Evolutionary conservation across 495 filamentous ascomycete genomes (phyloP), one percentile per base, ranked within the genome.

Genomic region (Pseudotulostoma volvatum): DNA sequence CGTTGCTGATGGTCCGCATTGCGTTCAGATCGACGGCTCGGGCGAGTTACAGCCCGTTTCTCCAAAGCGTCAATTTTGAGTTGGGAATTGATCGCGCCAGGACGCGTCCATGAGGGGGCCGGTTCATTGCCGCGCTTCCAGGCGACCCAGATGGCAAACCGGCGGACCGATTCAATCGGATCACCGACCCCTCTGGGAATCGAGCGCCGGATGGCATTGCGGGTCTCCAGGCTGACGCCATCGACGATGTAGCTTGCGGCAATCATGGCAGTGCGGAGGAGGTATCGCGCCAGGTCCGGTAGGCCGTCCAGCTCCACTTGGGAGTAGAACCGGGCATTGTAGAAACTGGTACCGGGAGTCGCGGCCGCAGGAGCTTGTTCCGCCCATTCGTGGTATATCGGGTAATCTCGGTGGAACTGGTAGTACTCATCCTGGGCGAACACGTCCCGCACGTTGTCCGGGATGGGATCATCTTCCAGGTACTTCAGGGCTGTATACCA

Each of bases 91-190:
- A 67, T 59, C 18, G 57, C 58, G 19, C 67, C 65, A 3, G 65
- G 61, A 14, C 57, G 64, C 31, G 73, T 78, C 79, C 79, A 84
- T 38, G 68, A 60, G 20, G 79, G 73, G 18, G 79, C 70, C 36
- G 57, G 60, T 45, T 81, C 79, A 44, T 78, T 76, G 3, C 78
- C 79, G 36, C 76, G 75, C 47, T 84, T 84, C 77, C 77, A 82
- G 16, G 76, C 68, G 30, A 70, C 70, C 79, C 79, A 84, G 15
- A 79, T 64, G 2, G 75, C 78, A 44, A 84, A 82, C 17, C 43
- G 68, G 39, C 73, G 69, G 38, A 74, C 64, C 30, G 71, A 56
- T 9, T 72, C 67, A 2, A 81, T 50, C 7, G 78, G 76, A 31
- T 83, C 76, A 19, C 70, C 71, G 34, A 66, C 54, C 16, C 65